phyloP scores from a whole-genome alignment of 1,284 basidiomycete genomes.

The Ustilago trichophora region DNA sequence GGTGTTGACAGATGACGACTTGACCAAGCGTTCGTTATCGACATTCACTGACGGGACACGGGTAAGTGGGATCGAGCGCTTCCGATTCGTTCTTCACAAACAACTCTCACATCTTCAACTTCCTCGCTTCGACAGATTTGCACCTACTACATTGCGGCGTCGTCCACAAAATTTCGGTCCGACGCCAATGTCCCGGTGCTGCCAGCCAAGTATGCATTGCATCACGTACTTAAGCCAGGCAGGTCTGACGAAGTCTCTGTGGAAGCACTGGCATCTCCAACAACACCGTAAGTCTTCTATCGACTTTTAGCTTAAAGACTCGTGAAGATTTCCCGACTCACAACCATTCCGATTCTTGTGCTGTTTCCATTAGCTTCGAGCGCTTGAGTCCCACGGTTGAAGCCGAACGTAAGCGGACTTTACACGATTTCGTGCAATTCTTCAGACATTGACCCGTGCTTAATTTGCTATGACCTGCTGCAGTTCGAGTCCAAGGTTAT shows the following conservation, averaged over 20 bases:
- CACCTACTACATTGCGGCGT: slow-evolving; percentile 1
- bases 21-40: slow-evolving; percentile 7
- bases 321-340: too few species aligned
- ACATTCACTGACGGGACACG: slow-evolving; percentile 18
- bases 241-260: neutral
- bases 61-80: slow-evolving; percentile 3
- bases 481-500: slow-evolving; percentile 16
- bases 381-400: slow-evolving; percentile 15
- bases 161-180: neutral
- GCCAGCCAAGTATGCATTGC: neutral
- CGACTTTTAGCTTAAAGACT: too few species aligned
- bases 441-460: too few species aligned
- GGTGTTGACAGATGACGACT: slow-evolving; percentile 3
- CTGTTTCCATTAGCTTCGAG: too few species aligned
- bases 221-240: slow-evolving; percentile 11
- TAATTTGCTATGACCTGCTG: neutral
- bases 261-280: neutral
- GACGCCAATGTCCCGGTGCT: neutral
- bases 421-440: too few species aligned
- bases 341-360: too few species aligned
- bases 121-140: slow-evolving; percentile 11
- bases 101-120: too few species aligned
- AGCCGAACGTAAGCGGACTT: slow-evolving; percentile 4
- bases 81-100: too few species aligned
- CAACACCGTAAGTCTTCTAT: slow-evolving; percentile 10